Percentiles rank a stretch among this genome's conserved stretches.
phyloP scores from a whole-genome alignment of 192 early-diverging fungal species.

The Backusella parvicylindrica region DNA sequence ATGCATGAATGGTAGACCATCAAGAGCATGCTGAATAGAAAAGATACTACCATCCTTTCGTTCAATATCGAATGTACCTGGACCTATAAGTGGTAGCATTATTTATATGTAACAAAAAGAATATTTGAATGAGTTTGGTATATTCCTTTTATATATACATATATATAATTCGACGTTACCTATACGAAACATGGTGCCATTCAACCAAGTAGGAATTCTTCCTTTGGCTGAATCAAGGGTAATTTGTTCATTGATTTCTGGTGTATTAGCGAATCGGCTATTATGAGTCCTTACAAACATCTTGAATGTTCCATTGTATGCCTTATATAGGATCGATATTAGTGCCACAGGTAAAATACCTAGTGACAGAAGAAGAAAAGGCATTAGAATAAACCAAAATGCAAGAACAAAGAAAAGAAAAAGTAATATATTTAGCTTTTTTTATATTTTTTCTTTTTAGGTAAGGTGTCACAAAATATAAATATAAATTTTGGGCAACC shows the following conservation, averaged over 20 bases:
- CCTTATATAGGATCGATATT: neutral
- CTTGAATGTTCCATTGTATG: neutral
- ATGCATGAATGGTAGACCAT: conserved; percentile 29
- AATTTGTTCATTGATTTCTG: conserved; percentile 34
- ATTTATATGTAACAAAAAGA: neutral
- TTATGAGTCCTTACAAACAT: neutral
- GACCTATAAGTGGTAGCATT: conserved; percentile 8
- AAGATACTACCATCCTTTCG: conserved; percentile 15
- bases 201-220: conserved; percentile 45
- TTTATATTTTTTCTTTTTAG: too few species aligned
- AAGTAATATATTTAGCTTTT: too few species aligned
- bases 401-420: too few species aligned
- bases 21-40: conserved; percentile 30
- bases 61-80: conserved; percentile 25
- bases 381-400: neutral
- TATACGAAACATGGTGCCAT: conserved; percentile 44
- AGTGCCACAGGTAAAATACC: neutral
- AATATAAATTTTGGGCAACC: too few species aligned
- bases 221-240: conserved; percentile 34
- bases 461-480: too few species aligned
- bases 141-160: too few species aligned
- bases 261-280: conserved; percentile 17
- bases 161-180: conserved; percentile 18
- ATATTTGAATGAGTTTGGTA: neutral
- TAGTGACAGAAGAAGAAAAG: neutral